These are phyloP conservation scores for Tremella yokohamensis DNA, from an alignment of 768 basidiomycete genomes.

Conservation along the genomic window DNA sequence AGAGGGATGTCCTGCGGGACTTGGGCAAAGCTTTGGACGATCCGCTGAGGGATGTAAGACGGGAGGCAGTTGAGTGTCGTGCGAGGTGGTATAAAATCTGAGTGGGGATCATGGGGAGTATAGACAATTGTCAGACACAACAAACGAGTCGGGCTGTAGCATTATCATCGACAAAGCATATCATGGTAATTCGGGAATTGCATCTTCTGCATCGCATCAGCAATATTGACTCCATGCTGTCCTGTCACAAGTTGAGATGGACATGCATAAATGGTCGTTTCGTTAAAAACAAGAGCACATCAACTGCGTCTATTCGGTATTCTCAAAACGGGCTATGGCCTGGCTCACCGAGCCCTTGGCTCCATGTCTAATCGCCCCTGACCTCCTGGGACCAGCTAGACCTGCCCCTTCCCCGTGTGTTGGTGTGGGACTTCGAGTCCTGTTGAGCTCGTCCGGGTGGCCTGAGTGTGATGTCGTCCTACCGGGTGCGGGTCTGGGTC, in stretches of 20 bases:
- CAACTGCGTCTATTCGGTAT: not conserved
- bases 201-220: too few species aligned
- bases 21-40: conserved; percentile 79
- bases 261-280: too few species aligned
- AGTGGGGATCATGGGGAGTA: not conserved
- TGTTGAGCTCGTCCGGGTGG: conserved; percentile 1
- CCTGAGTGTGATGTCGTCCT: conserved; percentile 9
- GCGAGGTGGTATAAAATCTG: conserved; percentile 50
- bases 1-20: conserved; percentile 67
- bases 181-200: too few species aligned
- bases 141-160: too few species aligned
- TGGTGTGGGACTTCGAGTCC: not conserved
- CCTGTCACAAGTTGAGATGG: too few species aligned
- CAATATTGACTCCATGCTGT: too few species aligned
- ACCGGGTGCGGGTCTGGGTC: conserved; percentile 37
- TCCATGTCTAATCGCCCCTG: conserved; percentile 2
- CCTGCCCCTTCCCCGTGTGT: not conserved
- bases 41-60: conserved; percentile 76
- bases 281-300: too few species aligned
- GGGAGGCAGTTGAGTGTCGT: conserved; percentile 80
- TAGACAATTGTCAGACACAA: too few species aligned
- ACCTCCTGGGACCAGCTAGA: not conserved
- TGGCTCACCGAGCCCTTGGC: conserved; percentile 4
- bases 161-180: too few species aligned
- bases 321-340: not conserved